phyloP scores from a whole-genome alignment of 2,329 filamentous ascomycete species.

The Harringtonia aguacate region DNA sequence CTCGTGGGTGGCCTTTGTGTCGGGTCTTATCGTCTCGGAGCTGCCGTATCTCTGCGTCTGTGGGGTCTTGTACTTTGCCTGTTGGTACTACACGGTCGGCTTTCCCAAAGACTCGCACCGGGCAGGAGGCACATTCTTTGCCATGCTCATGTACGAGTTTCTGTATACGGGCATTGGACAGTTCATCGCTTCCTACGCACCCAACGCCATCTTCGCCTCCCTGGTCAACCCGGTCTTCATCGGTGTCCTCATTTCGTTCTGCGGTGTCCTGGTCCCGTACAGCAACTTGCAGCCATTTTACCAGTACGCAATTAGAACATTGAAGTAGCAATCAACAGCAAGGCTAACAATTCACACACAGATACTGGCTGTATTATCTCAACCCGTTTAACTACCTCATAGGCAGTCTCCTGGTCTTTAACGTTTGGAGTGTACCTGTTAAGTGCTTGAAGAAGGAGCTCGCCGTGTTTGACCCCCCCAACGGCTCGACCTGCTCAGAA shows the following conservation, averaged over 20 bases:
- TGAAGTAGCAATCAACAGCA: too few relatives aligned
- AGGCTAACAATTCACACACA: too few relatives aligned
- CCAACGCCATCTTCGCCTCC: constrained; percentile 47
- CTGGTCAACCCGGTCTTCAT: constrained; percentile 46
- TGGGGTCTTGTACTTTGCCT: constrained; percentile 53
- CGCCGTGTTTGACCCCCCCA: constrained; percentile 38
- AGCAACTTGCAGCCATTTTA: constrained; percentile 53
- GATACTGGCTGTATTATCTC: constrained; percentile 51
- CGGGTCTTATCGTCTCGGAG: constrained; percentile 57
- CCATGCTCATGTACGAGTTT: constrained; percentile 49
- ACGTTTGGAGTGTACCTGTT: constrained; percentile 33
- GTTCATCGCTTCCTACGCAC: constrained; percentile 49
- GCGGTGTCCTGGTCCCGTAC: constrained; percentile 63
- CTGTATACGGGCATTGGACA: constrained; percentile 52
- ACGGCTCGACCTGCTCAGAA: constrained; percentile 40
- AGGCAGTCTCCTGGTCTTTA: constrained; percentile 42
- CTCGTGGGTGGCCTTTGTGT: constrained; percentile 56
- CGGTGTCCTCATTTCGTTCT: constrained; percentile 55
- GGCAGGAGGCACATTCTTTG: constrained; percentile 40
- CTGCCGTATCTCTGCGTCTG: constrained; percentile 40
- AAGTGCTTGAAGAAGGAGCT: constrained; percentile 37
- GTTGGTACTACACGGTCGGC: constrained; percentile 7
- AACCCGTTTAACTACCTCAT: constrained; percentile 54
- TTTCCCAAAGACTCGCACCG: constrained; percentile 47
- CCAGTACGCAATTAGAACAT: too few relatives aligned